Base-by-base conservation (phyloP, 1,284 basidiomycete genomes). In the Thecaphora thlaspeos region DNA sequence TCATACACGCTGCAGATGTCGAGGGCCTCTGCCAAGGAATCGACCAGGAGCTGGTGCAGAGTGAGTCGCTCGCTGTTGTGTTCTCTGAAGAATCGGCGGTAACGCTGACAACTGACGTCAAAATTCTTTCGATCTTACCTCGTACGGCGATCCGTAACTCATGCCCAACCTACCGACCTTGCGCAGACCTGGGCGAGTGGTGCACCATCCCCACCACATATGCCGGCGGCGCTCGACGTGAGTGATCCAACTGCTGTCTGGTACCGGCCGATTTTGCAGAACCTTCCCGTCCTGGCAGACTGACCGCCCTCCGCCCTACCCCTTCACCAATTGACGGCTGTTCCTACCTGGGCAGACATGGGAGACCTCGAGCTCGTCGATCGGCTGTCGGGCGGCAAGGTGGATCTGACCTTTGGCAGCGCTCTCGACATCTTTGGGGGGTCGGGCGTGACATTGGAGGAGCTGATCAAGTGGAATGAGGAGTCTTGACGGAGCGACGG, bases 1-100 rank as follows among this genome's bases (percentile, higher is more conserved):
- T 99, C 36, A 85, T 99, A 40, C 95, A 98, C 79, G 94, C 95
- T 0, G 95, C 95, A 4, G 95, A 98, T 71, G 92, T 98, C 4
- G 95, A 99, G 78, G 95, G 95, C 0, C 81, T 98, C 28, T 98
- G 95, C 79, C 87, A 92, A 80, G 95, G 95, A 1, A 93, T 98
- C 55, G 95, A 99, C 76, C 86, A 91, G 76, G 86, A 88, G 24
- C 84, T 99, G 8, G 94, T 98, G 7, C 67, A 80, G 62, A 87
- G 93, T 90, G 67, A 66, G 87, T 79, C 12, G 15, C 15, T 14
- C 10, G 15, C 32, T 4, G 4, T 34, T 17, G 11, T 34, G 15
- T 34, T 7, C 7, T 7, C 28, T 30, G 8, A 30, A 7, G 28
- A 14, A 30, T 7, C 14, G 28, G 28, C 28, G 14, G 14, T 8